Base-by-base conservation (phyloP, 192 early-diverging fungal genomes). In the Podila verticillata region DNA sequence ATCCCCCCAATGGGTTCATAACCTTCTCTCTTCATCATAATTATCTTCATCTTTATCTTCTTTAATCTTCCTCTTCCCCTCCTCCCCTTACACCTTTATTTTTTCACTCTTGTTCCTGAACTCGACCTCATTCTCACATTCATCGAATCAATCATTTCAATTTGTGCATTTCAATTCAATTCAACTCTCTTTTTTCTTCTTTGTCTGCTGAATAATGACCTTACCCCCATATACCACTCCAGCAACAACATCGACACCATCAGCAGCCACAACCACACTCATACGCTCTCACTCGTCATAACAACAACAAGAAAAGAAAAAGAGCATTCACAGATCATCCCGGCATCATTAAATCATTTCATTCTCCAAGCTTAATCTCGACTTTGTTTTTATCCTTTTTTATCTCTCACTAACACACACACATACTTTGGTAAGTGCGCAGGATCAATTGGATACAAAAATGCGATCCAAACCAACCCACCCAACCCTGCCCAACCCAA, bases 351-450 rank as follows among this genome's bases (percentile, higher is more conserved):
- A 65, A 28, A 48, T 44, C 39, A 44, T 44, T 44, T 44, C 13
- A 5, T 28, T 30, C 3, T 48, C 6, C 24, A 48, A 64, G 47
- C 7, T 47, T 47, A 39, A 48, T 44, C 28, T 10, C 39, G 39
- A 24, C 17, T 30, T 26, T 63, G 17, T 63, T 63, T 44, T 28
- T 17, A 34, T 24, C 39, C 34, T 3, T 39, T 13, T 12, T 44
- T 24, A 1, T 36, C 32, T 1, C 61, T 26, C 61, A 24, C 39
- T n/a, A 4, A 24, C 32, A 39, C 39, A 24, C 26, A n/a, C n/a
- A n/a, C 17, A 5, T 44, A 20, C 28, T 32, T 32, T 63, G 61
- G 61, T 63, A 63, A 63, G 61, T 63, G 61, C 61, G 61, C 61
- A 24, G 32, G n/a, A 39, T 17, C 12, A n/a, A 60, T n/a, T 32